Evolutionary conservation across 129 eudicot genomes (phyloP).

Genomic region (Flaveria robusta): DNA sequence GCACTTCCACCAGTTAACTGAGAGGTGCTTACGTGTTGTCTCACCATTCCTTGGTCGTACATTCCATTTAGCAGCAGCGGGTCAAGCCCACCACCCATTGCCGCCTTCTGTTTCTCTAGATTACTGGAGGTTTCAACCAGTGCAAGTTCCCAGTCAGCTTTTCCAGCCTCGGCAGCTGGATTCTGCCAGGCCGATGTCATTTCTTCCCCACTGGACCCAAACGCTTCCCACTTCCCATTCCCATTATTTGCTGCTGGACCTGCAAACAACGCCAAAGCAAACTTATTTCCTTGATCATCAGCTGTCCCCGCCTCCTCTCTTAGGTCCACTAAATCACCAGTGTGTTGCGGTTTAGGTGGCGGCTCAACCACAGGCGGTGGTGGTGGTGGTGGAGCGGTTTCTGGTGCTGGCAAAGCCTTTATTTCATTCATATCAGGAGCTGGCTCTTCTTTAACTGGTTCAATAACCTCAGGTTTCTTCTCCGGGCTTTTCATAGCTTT

Average conservation of each 20-base stretch:
- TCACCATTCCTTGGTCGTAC: constrained; percentile 82
- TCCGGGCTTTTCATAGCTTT: constrained; percentile 71
- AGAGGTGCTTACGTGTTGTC: constrained; percentile 64
- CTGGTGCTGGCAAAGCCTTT: constrained; percentile 83
- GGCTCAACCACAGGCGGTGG: constrained; percentile 63
- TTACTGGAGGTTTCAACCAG: constrained; percentile 76
- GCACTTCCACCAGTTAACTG: constrained; percentile 68
- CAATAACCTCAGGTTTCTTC: constrained; percentile 48
- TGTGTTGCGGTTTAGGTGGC: constrained; percentile 43
- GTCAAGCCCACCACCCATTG: constrained; percentile 80
- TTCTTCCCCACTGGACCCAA: constrained; percentile 53
- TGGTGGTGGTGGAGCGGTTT: constrained; percentile 47
- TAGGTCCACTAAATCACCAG: constrained; percentile 62
- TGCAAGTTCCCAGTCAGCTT: constrained; percentile 47
- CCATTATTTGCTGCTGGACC: constrained; percentile 56
- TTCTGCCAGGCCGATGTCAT: constrained; percentile 88
- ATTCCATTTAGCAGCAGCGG: constrained; percentile 78
- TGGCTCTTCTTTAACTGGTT: constrained; percentile 55
- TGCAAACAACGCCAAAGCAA: constrained; percentile 76
- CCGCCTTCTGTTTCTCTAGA: constrained; percentile 62
- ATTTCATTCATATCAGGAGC: constrained; percentile 37
- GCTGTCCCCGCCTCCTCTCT: constrained; percentile 66
- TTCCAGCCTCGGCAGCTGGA: constrained; percentile 80
- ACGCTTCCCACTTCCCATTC: constrained; percentile 73
- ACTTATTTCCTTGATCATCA: constrained; percentile 76